phyloP scores from a whole-genome alignment of 352 stramenopile genomes.

The Thalassiosira livingstoniorum region DNA sequence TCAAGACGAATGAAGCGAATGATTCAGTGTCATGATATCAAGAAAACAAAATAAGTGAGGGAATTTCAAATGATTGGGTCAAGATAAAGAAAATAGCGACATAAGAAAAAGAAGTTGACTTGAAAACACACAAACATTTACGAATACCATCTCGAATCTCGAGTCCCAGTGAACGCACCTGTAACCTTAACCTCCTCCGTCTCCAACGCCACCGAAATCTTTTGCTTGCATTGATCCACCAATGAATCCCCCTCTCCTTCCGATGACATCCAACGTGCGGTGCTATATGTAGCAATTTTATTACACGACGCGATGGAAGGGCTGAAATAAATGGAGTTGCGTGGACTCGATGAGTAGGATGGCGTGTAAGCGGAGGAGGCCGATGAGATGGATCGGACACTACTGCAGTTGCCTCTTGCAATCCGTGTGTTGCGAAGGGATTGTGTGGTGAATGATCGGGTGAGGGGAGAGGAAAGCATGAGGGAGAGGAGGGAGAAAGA shows the following conservation, averaged over 20 bases:
- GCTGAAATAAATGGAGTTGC: no score
- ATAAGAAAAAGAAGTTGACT: no score
- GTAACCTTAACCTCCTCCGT: conserved; percentile 80
- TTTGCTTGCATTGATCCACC: conserved; percentile 74
- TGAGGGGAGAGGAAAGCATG: conserved; percentile 14
- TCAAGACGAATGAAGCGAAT: no score
- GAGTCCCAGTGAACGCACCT: no score
- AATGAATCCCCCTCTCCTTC: conserved; percentile 58
- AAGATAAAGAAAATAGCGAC: no score
- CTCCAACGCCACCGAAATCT: conserved; percentile 75
- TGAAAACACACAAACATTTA: no score
- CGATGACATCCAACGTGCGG: conserved; percentile 26
- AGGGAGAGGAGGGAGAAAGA: conserved; percentile 1
- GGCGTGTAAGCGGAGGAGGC: not conserved
- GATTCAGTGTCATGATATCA: no score
- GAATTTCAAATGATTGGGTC: no score
- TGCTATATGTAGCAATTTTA: not conserved
- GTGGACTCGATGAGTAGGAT: no score
- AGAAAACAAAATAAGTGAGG: no score
- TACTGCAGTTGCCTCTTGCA: not conserved
- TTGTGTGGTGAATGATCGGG: conserved; percentile 24
- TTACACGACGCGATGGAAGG: no score
- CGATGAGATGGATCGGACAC: not conserved
- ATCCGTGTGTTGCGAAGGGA: not conserved
- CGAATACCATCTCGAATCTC: no score